Base-by-base conservation (phyloP, 306 rosid species). In the Pyrus pyrifolia region DNA sequence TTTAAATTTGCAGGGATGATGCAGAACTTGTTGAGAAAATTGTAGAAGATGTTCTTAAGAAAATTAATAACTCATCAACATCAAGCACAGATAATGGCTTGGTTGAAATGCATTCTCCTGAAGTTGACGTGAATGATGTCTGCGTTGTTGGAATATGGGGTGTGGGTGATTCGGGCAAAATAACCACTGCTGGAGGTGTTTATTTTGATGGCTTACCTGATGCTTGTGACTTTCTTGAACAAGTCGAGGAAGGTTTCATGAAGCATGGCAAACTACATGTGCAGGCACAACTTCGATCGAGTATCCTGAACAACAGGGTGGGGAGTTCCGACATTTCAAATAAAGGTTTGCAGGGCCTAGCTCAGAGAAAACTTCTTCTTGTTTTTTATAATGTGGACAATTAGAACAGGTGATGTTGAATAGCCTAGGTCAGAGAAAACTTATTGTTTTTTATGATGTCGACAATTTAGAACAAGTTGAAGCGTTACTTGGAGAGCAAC, bases 381-480 rank as follows among this genome's bases (percentile, higher is more conserved):
- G 79, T 76, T 70, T 11, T 81, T 3, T 80, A 81, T 58, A 80
- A 81, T 44, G 64, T 81, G 4, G n/a, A 75, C 15, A 21, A 42
- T 12, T 38, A 7, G 62, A 2, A 5, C 84, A 81, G 0, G 18
- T 49, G 61, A 70, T 70, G 4, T 8, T 15, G 25, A 30, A 42
- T 31, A 49, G 30, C 42, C 74, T 75, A 5, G 13, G 77, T 7
- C 57, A 1, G 22, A 45, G 23, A n/a, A 81, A 42, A 8, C 33
- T 81, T 4, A 7, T 81, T 52, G 79, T 76, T 70, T 11, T 81
- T 3, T 80, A 81, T 58, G 84, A 81, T 44, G 64, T 81, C 3
- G n/a, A 75, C 15, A 21, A 42, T 21, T 12, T 38, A 7, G 62
- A 2, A 5, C 84, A 81, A 42, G 58, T 81, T 42, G 53, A 75